phyloP scores from a whole-genome alignment of 257 asterid species.

The Solanum ossicruentum region DNA sequence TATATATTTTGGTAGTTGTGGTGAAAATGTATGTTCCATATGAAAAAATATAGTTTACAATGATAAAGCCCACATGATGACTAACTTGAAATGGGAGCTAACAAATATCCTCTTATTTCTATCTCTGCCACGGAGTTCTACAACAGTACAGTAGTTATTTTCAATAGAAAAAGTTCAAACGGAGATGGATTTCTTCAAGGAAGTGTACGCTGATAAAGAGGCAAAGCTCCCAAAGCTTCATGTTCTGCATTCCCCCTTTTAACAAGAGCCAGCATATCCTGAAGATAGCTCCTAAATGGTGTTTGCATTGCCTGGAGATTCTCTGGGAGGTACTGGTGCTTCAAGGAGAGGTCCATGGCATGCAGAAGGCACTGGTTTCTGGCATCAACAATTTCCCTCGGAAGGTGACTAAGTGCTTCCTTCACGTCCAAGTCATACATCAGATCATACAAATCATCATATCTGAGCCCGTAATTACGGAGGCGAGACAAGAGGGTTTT shows the following conservation, averaged over 20 bases:
- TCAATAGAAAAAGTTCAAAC: background rate
- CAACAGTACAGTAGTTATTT: background rate
- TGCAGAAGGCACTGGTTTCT: conserved; percentile 77
- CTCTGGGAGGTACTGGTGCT: conserved; percentile 60
- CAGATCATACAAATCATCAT: conserved; percentile 83
- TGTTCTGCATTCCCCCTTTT: conserved; percentile 89
- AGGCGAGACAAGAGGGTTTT: conserved; percentile 45
- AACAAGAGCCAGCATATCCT: conserved; percentile 68
- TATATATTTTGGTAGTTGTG: background rate
- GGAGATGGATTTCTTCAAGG: conserved; percentile 31
- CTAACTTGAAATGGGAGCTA: background rate
- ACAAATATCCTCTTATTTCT: background rate
- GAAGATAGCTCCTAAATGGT: conserved; percentile 78
- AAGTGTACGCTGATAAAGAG: conserved; percentile 82
- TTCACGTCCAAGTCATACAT: conserved; percentile 68
- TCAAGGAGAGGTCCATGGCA: conserved; percentile 89
- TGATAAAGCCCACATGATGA: background rate
- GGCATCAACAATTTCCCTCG: conserved; percentile 71
- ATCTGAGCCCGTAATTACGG: conserved; percentile 61
- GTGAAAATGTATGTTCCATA: background rate
- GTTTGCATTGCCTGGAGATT: conserved; percentile 86
- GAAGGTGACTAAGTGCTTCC: conserved; percentile 86
- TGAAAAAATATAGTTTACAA: background rate
- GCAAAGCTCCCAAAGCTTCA: conserved; percentile 85
- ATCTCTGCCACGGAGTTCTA: background rate